Conservation (phyloP, 2,329 filamentous ascomycete genomes). For the Pestalotiopsis sp. region DNA sequence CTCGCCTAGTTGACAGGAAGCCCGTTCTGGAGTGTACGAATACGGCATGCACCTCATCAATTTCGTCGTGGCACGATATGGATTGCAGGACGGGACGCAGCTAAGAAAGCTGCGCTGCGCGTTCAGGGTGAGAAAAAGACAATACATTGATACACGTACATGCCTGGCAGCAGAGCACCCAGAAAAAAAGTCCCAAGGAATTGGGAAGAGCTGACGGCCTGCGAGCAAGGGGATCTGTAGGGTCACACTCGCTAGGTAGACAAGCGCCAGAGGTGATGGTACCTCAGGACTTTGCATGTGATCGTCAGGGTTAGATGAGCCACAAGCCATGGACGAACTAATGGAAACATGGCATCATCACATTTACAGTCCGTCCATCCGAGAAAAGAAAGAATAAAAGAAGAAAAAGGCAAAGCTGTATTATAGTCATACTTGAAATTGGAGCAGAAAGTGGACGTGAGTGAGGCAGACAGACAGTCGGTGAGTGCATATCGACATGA, state of each 20-base stretch:
- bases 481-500: neutral
- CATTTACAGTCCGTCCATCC: neutral
- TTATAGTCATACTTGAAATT: neutral
- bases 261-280: constrained; percentile 1
- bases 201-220: constrained; percentile 1
- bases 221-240: neutral
- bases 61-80: neutral
- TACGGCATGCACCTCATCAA: constrained; percentile 5
- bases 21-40: constrained; percentile 2
- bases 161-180: neutral
- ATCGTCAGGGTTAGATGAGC: constrained; percentile 10
- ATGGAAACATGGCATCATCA: neutral
- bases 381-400: neutral
- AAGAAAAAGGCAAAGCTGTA: neutral
- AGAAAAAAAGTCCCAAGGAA: constrained; percentile 2
- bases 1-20: neutral
- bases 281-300: constrained; percentile 8
- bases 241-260: constrained; percentile 3
- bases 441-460: neutral
- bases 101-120: neutral
- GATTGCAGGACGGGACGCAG: neutral
- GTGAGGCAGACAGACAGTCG: too few relatives aligned
- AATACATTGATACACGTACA: too few relatives aligned
- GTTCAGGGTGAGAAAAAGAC: neutral
- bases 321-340: constrained; percentile 1